These are phyloP conservation scores for Beauveria pseudobassiana DNA, from an alignment of 2,329 filamentous ascomycete genomes.

Conservation along the genomic window DNA sequence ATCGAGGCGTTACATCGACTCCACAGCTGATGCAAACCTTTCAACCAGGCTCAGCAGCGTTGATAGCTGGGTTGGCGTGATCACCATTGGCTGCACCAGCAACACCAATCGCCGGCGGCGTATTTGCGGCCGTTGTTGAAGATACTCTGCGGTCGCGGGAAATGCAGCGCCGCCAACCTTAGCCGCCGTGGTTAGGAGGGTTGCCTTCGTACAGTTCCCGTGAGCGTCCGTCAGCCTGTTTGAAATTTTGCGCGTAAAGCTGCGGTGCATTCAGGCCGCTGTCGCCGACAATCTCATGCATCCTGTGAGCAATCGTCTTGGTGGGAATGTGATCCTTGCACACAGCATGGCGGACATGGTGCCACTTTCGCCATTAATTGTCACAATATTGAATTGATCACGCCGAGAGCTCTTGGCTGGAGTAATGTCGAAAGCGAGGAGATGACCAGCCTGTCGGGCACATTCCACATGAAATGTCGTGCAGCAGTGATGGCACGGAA, in stretches of 20 bases:
- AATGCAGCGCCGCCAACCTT: constrained; percentile 38
- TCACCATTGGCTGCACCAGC: constrained; percentile 17
- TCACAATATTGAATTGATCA: constrained; percentile 73
- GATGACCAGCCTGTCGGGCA: constrained; percentile 74
- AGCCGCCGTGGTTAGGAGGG: constrained; percentile 59
- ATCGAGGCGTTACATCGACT: constrained; percentile 66
- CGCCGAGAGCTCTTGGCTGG: constrained; percentile 84
- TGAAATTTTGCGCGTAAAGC: constrained; percentile 81
- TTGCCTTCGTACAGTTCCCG: constrained; percentile 87
- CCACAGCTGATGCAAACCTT: constrained; percentile 58
- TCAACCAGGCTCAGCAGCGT: constrained; percentile 32
- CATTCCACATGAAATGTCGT: constrained; percentile 74
- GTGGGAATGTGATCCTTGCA: constrained; percentile 79
- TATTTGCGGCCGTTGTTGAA: constrained; percentile 42
- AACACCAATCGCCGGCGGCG: background rate
- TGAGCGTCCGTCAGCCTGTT: constrained; percentile 88
- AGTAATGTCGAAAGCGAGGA: constrained; percentile 81
- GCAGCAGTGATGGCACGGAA: constrained; percentile 71
- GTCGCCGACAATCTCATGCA: constrained; percentile 68
- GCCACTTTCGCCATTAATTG: constrained; percentile 72
- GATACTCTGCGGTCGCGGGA: constrained; percentile 40
- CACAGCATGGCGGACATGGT: constrained; percentile 78
- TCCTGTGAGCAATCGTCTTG: constrained; percentile 66
- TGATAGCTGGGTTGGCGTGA: constrained; percentile 18
- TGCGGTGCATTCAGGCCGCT: constrained; percentile 74